phyloP scores from a whole-genome alignment of 352 stramenopile species.

The Globisporangium iwayamae region DNA sequence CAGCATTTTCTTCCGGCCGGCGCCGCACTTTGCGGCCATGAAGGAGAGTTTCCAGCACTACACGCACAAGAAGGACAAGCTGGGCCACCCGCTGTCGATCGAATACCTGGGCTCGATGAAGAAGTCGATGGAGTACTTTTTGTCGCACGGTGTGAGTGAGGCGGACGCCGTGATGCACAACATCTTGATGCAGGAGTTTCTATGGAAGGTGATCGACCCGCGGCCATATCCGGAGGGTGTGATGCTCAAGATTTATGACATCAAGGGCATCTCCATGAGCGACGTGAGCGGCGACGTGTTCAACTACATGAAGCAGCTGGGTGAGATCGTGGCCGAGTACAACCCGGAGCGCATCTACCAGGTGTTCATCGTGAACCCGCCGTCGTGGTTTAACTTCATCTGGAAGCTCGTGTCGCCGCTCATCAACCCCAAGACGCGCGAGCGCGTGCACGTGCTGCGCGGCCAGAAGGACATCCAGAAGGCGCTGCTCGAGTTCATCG shows the following conservation, averaged over 20 bases:
- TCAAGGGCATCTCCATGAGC: conserved; percentile 74
- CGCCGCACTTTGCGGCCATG: conserved; percentile 53
- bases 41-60: conserved; percentile 63
- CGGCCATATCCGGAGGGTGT: conserved; percentile 54
- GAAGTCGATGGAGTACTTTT: conserved; percentile 56
- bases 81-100: conserved; percentile 49
- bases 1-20: conserved; percentile 57
- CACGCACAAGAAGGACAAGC: conserved; percentile 63
- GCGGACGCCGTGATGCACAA: conserved; percentile 60
- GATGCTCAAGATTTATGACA: conserved; percentile 72
- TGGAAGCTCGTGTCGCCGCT: conserved; percentile 75
- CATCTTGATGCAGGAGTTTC: conserved; percentile 64
- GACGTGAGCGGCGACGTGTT: conserved; percentile 67
- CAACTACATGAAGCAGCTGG: conserved; percentile 65
- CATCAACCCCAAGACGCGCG: conserved; percentile 67
- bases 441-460: conserved; percentile 63
- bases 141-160: conserved; percentile 47
- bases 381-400: conserved; percentile 75
- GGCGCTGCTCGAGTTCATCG: conserved; percentile 62
- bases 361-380: conserved; percentile 71
- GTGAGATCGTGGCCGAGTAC: conserved; percentile 57
- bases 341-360: conserved; percentile 73
- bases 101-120: conserved; percentile 63
- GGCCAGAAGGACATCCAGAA: conserved; percentile 72
- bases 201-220: conserved; percentile 65